Percentiles rank a stretch among this genome's conserved stretches.
phyloP scores from a whole-genome alignment of 2,329 filamentous ascomycete genomes.

The Pseudocercospora vitis region DNA sequence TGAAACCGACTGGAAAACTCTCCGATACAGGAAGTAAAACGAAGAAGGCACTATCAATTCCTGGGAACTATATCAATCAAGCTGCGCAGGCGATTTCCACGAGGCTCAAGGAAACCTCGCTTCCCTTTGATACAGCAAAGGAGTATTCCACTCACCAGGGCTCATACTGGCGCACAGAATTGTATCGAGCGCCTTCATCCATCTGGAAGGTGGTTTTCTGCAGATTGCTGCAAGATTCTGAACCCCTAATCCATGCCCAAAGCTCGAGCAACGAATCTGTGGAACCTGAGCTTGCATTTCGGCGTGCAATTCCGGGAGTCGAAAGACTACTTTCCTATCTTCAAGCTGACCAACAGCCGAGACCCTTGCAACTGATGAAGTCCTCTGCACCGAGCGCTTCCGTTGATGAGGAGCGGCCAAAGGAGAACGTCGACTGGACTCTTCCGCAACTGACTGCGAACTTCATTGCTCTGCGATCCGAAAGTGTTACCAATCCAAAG shows the following conservation, averaged over 20 bases:
- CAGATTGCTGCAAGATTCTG: not conserved
- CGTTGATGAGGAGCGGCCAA: slow-evolving; percentile 12
- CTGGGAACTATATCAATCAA: not conserved
- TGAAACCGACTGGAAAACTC: not conserved
- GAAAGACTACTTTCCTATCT: slow-evolving; percentile 10
- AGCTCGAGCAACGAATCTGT: not conserved
- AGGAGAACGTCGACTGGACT: not conserved
- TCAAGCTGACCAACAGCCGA: not conserved
- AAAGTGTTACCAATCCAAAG: not conserved
- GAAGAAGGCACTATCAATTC: not conserved
- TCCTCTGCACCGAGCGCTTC: slow-evolving; percentile 21
- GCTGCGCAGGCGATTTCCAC: not conserved
- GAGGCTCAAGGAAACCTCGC: too few species aligned
- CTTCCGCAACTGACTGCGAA: not conserved
- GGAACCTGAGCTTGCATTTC: not conserved
- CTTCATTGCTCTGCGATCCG: not conserved
- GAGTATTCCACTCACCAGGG: too few species aligned
- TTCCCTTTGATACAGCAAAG: too few species aligned
- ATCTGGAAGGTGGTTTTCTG: not conserved
- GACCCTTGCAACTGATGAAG: not conserved
- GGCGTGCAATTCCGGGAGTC: not conserved
- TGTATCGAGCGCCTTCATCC: too few species aligned
- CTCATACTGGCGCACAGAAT: too few species aligned
- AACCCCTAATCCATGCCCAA: not conserved
- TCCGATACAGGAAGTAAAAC: not conserved